A percentile compares a stretch with the other conserved stretches of the same genome.
Conservation (phyloP, 768 basidiomycete species). For the Mycena epipterygia region DNA sequence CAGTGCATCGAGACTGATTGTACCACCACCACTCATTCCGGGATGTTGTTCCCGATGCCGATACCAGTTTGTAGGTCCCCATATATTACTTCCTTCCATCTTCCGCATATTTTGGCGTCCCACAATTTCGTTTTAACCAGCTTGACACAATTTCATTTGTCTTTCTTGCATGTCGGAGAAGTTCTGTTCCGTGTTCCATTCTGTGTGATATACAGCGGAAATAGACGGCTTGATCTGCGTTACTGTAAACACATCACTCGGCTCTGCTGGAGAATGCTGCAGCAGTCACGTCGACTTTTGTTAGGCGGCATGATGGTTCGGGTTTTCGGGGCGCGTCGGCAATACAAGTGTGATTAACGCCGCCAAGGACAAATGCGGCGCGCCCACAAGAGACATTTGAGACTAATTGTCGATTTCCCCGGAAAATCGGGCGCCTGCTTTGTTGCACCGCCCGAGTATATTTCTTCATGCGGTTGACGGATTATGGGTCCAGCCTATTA, state of each 20-base stretch:
- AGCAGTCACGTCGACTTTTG: not conserved
- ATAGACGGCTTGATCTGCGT: no score
- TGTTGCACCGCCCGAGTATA: not conserved
- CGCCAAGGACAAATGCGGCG: not conserved
- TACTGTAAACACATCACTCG: not conserved
- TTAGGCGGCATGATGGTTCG: not conserved
- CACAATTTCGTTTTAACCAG: no score
- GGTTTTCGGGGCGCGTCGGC: not conserved
- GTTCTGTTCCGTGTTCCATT: not conserved
- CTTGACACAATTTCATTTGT: no score
- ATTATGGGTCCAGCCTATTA: slow-evolving; percentile 1
- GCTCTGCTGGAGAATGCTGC: no score
- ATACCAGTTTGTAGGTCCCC: slow-evolving; percentile 29
- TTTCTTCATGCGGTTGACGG: not conserved
- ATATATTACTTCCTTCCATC: slow-evolving; percentile 16
- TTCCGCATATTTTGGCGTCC: slow-evolving; percentile 25
- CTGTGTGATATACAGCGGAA: not conserved
- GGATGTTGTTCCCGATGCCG: slow-evolving; percentile 16
- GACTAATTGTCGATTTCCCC: not conserved
- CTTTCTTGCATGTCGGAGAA: slow-evolving; percentile 22
- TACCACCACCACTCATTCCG: slow-evolving; percentile 10
- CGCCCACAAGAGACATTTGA: not conserved
- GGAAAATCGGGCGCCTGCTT: not conserved
- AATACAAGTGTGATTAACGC: not conserved
- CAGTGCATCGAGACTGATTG: slow-evolving; percentile 66